Evolutionary conservation across 2,329 filamentous ascomycete genomes (phyloP).

Genomic region (Golovinomyces cichoracearum): DNA sequence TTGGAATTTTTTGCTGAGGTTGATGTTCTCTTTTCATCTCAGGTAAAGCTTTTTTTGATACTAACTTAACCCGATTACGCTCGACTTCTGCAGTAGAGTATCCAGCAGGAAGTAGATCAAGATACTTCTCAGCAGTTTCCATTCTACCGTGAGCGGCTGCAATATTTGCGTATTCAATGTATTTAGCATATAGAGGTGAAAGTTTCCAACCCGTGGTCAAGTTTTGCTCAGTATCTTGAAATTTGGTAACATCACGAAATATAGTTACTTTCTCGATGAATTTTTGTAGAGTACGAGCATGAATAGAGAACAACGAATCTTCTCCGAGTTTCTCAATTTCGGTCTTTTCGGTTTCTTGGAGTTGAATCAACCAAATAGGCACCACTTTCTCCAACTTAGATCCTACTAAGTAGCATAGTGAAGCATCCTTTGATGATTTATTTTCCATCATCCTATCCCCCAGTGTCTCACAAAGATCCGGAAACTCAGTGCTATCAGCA

Average conservation of each 20-base stretch:
- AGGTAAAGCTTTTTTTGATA: slow-evolving; percentile 35
- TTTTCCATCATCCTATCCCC: slow-evolving; percentile 69
- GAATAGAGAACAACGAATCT: slow-evolving; percentile 73
- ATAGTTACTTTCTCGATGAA: slow-evolving; percentile 97
- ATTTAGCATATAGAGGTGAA: slow-evolving; percentile 68
- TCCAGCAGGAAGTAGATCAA: slow-evolving; percentile 56
- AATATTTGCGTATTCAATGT: slow-evolving; percentile 90
- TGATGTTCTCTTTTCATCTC: slow-evolving; percentile 17
- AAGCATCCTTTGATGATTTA: slow-evolving; percentile 64
- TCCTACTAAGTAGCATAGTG: slow-evolving; percentile 86
- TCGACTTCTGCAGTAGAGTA: slow-evolving; percentile 76
- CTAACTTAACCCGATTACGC: slow-evolving; percentile 58
- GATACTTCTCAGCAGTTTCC: slow-evolving; percentile 65
- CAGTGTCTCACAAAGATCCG: slow-evolving; percentile 80
- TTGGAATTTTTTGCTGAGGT: slow-evolving; percentile 16
- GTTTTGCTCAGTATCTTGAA: slow-evolving; percentile 49
- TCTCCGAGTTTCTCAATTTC: slow-evolving; percentile 40
- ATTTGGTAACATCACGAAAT: slow-evolving; percentile 83
- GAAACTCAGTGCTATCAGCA: slow-evolving; percentile 70
- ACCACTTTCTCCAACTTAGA: slow-evolving; percentile 96
- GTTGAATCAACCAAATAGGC: slow-evolving; percentile 71
- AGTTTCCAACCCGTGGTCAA: slow-evolving; percentile 71
- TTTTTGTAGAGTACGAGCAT: slow-evolving; percentile 64
- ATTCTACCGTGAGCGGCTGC: slow-evolving; percentile 74
- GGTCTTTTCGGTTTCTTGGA: slow-evolving; percentile 58